Conservation (phyloP, 2,329 filamentous ascomycete species). For the Sporothrix inflata region DNA sequence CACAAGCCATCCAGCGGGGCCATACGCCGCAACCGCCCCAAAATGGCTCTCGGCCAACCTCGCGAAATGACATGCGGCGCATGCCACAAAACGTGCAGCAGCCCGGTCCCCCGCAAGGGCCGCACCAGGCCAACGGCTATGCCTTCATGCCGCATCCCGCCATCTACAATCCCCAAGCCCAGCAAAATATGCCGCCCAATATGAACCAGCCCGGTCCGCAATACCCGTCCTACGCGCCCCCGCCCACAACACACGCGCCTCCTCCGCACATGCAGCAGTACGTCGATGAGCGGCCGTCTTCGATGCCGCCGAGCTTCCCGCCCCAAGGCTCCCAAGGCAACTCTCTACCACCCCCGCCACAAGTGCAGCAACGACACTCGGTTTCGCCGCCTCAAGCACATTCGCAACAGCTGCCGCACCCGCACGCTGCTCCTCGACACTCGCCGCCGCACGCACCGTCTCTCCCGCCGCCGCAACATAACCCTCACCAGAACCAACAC, state of each 20-base stretch:
- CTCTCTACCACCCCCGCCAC: constrained; percentile 49
- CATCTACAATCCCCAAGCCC: constrained; percentile 74
- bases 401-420: constrained; percentile 51
- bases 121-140: constrained; percentile 64
- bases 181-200: constrained; percentile 47
- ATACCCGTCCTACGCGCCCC: constrained; percentile 43
- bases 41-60: constrained; percentile 74
- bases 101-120: constrained; percentile 45
- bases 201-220: constrained; percentile 45
- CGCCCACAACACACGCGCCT: constrained; percentile 37
- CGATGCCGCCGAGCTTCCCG: constrained; percentile 69
- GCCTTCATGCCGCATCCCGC: constrained; percentile 84
- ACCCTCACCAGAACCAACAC: constrained; percentile 44
- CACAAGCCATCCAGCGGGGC: constrained; percentile 59
- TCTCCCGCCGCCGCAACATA: constrained; percentile 46
- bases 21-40: constrained; percentile 83
- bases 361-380: constrained; percentile 54
- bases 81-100: constrained; percentile 74
- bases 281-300: constrained; percentile 73
- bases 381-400: constrained; percentile 64
- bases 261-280: constrained; percentile 65
- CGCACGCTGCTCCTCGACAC: constrained; percentile 55
- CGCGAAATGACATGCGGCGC: constrained; percentile 77
- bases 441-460: constrained; percentile 49
- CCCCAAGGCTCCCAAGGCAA: constrained; percentile 54